Evolutionary conservation across 1,284 basidiomycete genomes (phyloP), one percentile per base, ranked within the genome.

Genomic region (Pterulicium gracile): DNA sequence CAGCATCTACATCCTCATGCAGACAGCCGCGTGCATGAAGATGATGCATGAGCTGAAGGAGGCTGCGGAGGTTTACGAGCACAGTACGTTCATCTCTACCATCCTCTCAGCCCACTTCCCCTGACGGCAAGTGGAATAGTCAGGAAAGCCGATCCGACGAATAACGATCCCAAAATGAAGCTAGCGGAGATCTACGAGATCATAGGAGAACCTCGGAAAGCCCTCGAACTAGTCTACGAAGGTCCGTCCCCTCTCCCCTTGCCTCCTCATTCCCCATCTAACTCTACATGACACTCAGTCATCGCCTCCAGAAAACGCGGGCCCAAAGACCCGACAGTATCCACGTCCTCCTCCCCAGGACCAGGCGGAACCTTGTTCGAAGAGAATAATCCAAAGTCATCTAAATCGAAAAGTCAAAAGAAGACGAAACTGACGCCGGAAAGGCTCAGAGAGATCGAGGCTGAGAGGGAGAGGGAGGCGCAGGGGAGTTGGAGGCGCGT

Each of bases 141-240:
- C 14, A 72, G 86, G 15, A 67, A 75, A 2, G 78, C 76, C 1
- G 82, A 91, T 57, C 81, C 86, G 0, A 71, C 74, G 2, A 77
- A 90, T 53, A 78, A 81, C 52, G 86, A 93, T 21, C 82, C 82
- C 4, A 89, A 89, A 60, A 82, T 93, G 75, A 84, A 87, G 52
- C 73, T 97, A 0, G 94, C 94, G 0, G 88, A 89, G 50, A 79
- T 94, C 15, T 89, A 90, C 51, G 95, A 98, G 60, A 77, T 82
- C 15, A 63, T 86, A 52, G 81, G 85, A 36, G 78, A 92, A 53
- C 81, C 86, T 2, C 70, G 82, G 14, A 85, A 85, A 58, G 94
- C 94, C 0, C 70, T 96, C 0, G 81, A 88, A 18, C 66, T 95
- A 1, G 88, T 97, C 2, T 84, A 88, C 47, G 81, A 94, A 72